phyloP scores from a whole-genome alignment of 306 rosid genomes.

The Gastrolobium bilobum region DNA sequence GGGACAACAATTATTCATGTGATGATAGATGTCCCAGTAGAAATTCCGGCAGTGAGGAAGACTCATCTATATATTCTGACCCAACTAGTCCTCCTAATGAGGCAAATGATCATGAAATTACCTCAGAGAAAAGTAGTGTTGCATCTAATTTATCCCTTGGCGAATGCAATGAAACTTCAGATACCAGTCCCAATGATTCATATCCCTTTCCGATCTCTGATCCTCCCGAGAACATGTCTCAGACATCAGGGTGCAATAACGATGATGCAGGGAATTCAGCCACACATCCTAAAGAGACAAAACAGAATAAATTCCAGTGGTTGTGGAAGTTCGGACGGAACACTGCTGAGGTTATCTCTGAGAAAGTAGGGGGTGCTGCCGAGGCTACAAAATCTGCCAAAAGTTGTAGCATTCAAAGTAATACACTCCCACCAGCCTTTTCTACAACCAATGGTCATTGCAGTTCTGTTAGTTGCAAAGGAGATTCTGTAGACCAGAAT shows the following conservation, averaged over 20 bases:
- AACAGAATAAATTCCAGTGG: constrained; percentile 81
- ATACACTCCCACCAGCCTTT: constrained; percentile 40
- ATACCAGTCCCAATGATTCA: constrained; percentile 46
- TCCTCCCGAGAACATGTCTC: constrained; percentile 53
- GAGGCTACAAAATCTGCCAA: constrained; percentile 58
- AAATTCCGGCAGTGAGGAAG: constrained; percentile 74
- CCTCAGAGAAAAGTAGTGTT: constrained; percentile 76
- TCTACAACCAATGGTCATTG: constrained; percentile 53
- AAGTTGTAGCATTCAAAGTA: constrained; percentile 52
- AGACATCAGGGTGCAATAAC: constrained; percentile 54
- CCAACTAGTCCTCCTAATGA: constrained; percentile 69
- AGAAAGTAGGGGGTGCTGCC: constrained; percentile 58
- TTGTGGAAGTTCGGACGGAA: constrained; percentile 83
- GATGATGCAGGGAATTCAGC: constrained; percentile 52
- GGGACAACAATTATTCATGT: constrained; percentile 50
- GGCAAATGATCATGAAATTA: constrained; percentile 68
- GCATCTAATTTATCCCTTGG: constrained; percentile 71
- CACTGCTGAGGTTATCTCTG: constrained; percentile 63
- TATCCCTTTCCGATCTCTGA: constrained; percentile 55
- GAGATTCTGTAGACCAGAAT: constrained; percentile 78
- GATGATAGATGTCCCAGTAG: constrained; percentile 66
- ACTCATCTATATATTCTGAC: constrained; percentile 68
- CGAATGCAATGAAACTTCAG: constrained; percentile 61
- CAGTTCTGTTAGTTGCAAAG: constrained; percentile 61
- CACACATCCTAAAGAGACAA: constrained; percentile 65